phyloP scores from a whole-genome alignment of 805 yeast genomes.

The Cyberlindnera americana region DNA sequence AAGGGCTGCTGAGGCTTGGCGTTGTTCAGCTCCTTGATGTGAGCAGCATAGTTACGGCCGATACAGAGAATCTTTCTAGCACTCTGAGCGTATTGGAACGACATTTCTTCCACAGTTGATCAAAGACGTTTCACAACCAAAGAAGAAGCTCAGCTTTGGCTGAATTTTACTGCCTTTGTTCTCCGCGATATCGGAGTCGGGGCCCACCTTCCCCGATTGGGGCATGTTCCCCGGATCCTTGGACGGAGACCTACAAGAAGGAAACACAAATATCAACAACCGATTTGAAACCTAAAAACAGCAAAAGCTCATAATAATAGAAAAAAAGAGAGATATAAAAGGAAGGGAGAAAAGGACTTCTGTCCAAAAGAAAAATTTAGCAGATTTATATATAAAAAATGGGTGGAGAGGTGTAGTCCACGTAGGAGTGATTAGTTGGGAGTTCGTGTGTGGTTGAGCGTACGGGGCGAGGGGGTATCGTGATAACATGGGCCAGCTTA shows the following conservation, averaged over 20 bases:
- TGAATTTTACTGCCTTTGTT: too few species aligned
- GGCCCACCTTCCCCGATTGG: not conserved
- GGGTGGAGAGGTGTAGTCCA: not conserved
- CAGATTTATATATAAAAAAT: not conserved
- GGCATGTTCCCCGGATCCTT: too few species aligned
- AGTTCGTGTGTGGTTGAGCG: too few species aligned
- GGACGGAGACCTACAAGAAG: not conserved
- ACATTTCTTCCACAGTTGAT: slow-evolving; percentile 5
- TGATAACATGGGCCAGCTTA: slow-evolving; percentile 17
- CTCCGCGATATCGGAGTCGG: slow-evolving; percentile 1
- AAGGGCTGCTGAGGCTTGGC: slow-evolving; percentile 81
- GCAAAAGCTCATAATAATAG: slow-evolving; percentile 5
- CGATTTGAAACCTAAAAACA: slow-evolving; percentile 11
- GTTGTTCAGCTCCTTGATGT: slow-evolving; percentile 85
- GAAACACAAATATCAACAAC: slow-evolving; percentile 3
- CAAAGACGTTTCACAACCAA: too few species aligned
- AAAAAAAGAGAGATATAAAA: not conserved
- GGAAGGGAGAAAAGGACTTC: not conserved
- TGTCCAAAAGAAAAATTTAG: too few species aligned
- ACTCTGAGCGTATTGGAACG: slow-evolving; percentile 45
- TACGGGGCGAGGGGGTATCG: slow-evolving; percentile 7
- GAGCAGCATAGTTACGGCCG: slow-evolving; percentile 97
- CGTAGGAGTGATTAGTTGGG: too few species aligned
- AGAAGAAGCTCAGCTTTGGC: too few species aligned
- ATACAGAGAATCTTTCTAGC: slow-evolving; percentile 87